Percentiles rank a stretch among this genome's conserved stretches.
Conservation (phyloP, 306 rosid genomes). For the Glycyrrhiza uralensis region DNA sequence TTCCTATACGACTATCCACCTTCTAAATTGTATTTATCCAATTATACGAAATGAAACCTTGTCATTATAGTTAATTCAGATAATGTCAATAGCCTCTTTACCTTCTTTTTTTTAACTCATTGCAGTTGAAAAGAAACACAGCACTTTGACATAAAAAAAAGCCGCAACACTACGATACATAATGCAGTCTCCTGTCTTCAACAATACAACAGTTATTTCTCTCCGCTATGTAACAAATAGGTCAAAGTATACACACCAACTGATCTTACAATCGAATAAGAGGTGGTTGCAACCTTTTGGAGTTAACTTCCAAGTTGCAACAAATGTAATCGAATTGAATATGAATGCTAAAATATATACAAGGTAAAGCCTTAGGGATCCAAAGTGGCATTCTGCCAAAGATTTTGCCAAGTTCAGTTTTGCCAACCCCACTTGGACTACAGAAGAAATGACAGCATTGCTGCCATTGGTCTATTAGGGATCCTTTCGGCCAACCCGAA, state of each 20-base stretch:
- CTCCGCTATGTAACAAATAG: neutral
- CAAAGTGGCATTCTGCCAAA: conserved; percentile 57
- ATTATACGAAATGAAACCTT: no score
- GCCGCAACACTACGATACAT: neutral
- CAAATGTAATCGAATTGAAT: conserved; percentile 3
- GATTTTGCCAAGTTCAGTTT: conserved; percentile 57
- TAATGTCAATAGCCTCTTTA: no score
- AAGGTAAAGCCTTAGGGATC: conserved; percentile 45
- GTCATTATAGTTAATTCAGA: no score
- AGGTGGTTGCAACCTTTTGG: neutral
- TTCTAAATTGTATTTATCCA: no score
- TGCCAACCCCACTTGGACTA: conserved; percentile 67
- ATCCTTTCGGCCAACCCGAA: conserved; percentile 50
- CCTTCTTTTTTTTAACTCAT: no score
- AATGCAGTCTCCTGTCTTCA: neutral
- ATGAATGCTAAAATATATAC: neutral
- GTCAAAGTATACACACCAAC: neutral
- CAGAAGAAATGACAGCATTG: conserved; percentile 43
- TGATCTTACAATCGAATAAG: neutral
- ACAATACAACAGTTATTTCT: neutral
- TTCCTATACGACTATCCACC: no score
- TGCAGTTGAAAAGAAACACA: no score
- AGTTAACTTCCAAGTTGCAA: neutral
- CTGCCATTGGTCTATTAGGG: conserved; percentile 54
- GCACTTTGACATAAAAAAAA: neutral